Conservation (phyloP, 2,329 filamentous ascomycete species). For the Hysterium pulicare region DNA sequence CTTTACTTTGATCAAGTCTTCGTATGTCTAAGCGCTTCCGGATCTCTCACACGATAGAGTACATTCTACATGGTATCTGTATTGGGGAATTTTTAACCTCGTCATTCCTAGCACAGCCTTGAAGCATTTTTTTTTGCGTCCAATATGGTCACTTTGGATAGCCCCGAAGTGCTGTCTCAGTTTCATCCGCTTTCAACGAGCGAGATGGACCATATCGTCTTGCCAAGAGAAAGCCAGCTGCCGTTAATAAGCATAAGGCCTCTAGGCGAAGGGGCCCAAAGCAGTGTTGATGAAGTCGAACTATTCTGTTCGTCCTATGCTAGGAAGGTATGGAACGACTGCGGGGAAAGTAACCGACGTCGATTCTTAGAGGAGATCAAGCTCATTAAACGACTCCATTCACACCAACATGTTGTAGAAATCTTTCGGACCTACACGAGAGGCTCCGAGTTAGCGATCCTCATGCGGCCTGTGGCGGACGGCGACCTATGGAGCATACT, state of each 20-base stretch:
- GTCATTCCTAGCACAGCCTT: too few species aligned
- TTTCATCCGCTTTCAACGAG: too few species aligned
- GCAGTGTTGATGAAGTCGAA: not conserved
- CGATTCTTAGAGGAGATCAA: slow-evolving; percentile 1
- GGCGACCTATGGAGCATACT: not conserved
- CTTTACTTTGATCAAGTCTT: too few species aligned
- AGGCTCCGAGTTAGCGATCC: slow-evolving; percentile 2
- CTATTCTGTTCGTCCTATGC: not conserved
- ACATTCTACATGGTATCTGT: too few species aligned
- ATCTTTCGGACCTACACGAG: slow-evolving; percentile 1
- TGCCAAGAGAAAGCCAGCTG: not conserved
- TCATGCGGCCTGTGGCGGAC: slow-evolving; percentile 5
- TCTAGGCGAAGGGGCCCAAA: not conserved
- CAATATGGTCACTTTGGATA: too few species aligned
- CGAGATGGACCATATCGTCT: too few species aligned
- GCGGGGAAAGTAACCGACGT: not conserved
- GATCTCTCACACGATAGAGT: too few species aligned
- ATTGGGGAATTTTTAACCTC: too few species aligned
- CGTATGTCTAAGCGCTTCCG: too few species aligned
- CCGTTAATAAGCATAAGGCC: not conserved
- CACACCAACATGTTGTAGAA: slow-evolving; percentile 2
- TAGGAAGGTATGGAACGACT: not conserved
- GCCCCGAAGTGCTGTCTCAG: too few species aligned
- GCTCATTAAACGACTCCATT: not conserved
- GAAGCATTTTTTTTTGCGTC: too few species aligned